A percentile compares a stretch with the other conserved stretches of the same genome.
These are phyloP conservation scores for Phytophthora litchii DNA, from an alignment of 352 stramenopile genomes.

Conservation along the genomic window DNA sequence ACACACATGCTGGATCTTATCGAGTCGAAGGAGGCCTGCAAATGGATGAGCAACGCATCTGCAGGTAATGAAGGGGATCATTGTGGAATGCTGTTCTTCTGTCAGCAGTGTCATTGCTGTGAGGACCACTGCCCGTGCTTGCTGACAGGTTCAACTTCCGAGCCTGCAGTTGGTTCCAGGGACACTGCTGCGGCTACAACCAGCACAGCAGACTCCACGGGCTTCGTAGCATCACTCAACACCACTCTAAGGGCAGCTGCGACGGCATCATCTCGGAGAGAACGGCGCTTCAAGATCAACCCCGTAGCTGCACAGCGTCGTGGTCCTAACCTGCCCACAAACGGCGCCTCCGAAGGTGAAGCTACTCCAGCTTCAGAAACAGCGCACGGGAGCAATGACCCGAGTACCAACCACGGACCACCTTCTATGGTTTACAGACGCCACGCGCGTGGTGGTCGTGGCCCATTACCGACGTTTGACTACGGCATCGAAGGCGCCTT, in stretches of 20 bases:
- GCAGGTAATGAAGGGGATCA: slow-evolving; percentile 19
- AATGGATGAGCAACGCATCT: slow-evolving; percentile 46
- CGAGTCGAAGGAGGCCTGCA: slow-evolving; percentile 64
- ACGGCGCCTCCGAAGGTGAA: slow-evolving; percentile 5
- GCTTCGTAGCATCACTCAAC: slow-evolving; percentile 19
- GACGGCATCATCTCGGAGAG: slow-evolving; percentile 7
- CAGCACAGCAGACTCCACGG: slow-evolving; percentile 8
- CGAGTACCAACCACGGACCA: too few relatives aligned
- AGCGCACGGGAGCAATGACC: neutral
- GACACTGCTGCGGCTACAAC: neutral
- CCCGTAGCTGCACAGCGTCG: slow-evolving; percentile 32
- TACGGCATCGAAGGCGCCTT: slow-evolving; percentile 42
- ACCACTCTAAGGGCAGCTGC: slow-evolving; percentile 4
- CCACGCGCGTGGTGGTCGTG: slow-evolving; percentile 9
- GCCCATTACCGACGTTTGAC: slow-evolving; percentile 45
- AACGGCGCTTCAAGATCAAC: slow-evolving; percentile 45
- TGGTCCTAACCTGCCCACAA: slow-evolving; percentile 10
- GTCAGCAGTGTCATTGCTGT: slow-evolving; percentile 45
- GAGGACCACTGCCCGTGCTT: slow-evolving; percentile 49
- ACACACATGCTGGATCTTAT: slow-evolving; percentile 58
- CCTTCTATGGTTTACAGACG: neutral
- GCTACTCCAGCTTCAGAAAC: neutral
- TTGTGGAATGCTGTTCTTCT: slow-evolving; percentile 50
- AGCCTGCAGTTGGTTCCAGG: neutral
- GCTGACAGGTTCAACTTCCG: slow-evolving; percentile 9